Base-by-base conservation (phyloP, 164 flowering plant species). In the Protea cynaroides region DNA sequence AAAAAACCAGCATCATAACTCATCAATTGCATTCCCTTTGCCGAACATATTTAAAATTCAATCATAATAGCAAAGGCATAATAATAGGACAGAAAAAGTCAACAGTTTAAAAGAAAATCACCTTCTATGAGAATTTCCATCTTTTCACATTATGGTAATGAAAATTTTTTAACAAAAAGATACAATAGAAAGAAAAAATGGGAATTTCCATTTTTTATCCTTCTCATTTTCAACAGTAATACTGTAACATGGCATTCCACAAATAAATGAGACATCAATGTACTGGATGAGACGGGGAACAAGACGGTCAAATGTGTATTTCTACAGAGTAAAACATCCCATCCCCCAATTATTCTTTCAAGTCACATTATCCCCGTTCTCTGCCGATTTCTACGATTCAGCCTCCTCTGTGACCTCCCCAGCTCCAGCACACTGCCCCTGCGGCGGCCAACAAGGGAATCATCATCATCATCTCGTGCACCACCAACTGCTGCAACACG, bases 351-450 rank as follows among this genome's bases (percentile, higher is more conserved):
- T 29, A 29, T 18, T 55, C 46, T 13, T 7, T 70, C 65, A 65
- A 40, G 64, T 54, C 36, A 61, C 56, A 56, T 69, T 53, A 59
- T 10, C 24, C 65, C 57, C 5, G 73, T 22, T 24, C 68, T 52
- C 38, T 49, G 66, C 46, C 65, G 64, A 59, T 65, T 70, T 62
- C 77, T 63, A 37, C 68, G 74, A 59, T 73, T 59, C 18, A 68
- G 69, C 66, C 77, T 61, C 38, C 77, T 68, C 58, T 61, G 69
- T 13, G 71, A 59, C 63, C 77, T 70, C 29, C 68, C 69, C 55
- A 63, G 60, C 55, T 55, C 66, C 23, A 69, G 38, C 19, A 58
- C 62, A 38, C 74, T 70, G 17, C 68, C 60, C 7, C 58, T 67
- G 22, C 63, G 50, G 15, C 59, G 69, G 23, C 44, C 46, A 24